phyloP scores from a whole-genome alignment of 441 rosid genomes.

The Eruca vesicaria region DNA sequence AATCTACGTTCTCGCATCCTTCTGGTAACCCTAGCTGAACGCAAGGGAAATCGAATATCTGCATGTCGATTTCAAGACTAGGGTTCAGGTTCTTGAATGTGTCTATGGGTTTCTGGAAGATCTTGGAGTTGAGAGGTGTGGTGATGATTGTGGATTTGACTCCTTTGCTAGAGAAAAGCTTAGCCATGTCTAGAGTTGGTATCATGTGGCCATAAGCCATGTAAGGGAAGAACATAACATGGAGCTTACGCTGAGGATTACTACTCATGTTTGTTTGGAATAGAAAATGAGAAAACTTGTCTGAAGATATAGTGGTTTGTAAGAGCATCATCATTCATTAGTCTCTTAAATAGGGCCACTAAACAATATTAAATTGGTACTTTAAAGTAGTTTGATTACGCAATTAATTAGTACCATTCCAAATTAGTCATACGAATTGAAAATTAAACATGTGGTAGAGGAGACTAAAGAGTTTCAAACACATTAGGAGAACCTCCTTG shows the following conservation, averaged over 20 bases:
- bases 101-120: constrained; percentile 32
- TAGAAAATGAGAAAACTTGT: neutral
- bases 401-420: too few relatives aligned
- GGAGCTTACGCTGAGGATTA: constrained; percentile 17
- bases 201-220: constrained; percentile 53
- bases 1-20: constrained; percentile 41
- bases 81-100: constrained; percentile 23
- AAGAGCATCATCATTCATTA: neutral
- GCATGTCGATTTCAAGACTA: constrained; percentile 29
- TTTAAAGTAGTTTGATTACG: too few relatives aligned
- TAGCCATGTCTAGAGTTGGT: constrained; percentile 46
- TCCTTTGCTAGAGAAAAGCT: constrained; percentile 35
- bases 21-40: constrained; percentile 47
- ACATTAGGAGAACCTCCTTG: neutral
- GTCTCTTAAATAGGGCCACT: neutral
- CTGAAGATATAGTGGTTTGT: neutral
- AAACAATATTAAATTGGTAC: neutral
- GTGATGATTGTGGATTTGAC: constrained; percentile 45
- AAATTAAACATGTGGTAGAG: neutral
- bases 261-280: neutral
- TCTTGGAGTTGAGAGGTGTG: constrained; percentile 39
- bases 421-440: too few relatives aligned
- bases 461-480: neutral
- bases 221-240: constrained; percentile 48
- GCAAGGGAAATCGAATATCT: constrained; percentile 42